Conservation (phyloP, 208 protist species). For the Acanthamoeba sp. region DNA sequence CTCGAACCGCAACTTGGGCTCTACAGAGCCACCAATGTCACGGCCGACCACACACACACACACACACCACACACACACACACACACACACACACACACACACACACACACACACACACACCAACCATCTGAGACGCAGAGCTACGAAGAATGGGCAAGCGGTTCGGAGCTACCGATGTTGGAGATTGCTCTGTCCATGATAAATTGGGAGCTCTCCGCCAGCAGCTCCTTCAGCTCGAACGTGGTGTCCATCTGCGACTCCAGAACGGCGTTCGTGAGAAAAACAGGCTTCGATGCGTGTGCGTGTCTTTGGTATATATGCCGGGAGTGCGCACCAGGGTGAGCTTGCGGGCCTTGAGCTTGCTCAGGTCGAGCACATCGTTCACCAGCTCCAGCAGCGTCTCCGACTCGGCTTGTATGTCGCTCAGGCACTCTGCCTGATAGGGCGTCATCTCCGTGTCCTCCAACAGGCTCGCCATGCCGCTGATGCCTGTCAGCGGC, state of each 20-base stretch:
- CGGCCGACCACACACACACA: too few species aligned
- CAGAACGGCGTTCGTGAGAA: too few species aligned
- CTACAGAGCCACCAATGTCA: background rate
- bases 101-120: too few species aligned
- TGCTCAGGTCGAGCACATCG: conserved; percentile 61
- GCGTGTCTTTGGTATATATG: too few species aligned
- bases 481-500: conserved; percentile 80
- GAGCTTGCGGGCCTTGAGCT: conserved; percentile 61
- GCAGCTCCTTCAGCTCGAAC: background rate
- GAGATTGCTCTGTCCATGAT: too few species aligned
- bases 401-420: conserved; percentile 5
- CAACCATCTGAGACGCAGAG: too few species aligned
- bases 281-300: too few species aligned
- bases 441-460: conserved; percentile 54
- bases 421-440: background rate
- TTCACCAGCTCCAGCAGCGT: conserved; percentile 46
- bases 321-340: conserved; percentile 12
- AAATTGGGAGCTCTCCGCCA: background rate
- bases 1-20: background rate
- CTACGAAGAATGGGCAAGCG: too few species aligned
- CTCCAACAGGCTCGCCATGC: conserved; percentile 74
- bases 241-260: background rate
- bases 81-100: too few species aligned
- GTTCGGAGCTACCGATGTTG: too few species aligned
- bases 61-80: too few species aligned